A percentile compares a stretch with the other conserved stretches of the same genome.
These are phyloP conservation scores for Fusarium gaditjirri DNA, from an alignment of 2,329 filamentous ascomycete species.

Conservation along the genomic window DNA sequence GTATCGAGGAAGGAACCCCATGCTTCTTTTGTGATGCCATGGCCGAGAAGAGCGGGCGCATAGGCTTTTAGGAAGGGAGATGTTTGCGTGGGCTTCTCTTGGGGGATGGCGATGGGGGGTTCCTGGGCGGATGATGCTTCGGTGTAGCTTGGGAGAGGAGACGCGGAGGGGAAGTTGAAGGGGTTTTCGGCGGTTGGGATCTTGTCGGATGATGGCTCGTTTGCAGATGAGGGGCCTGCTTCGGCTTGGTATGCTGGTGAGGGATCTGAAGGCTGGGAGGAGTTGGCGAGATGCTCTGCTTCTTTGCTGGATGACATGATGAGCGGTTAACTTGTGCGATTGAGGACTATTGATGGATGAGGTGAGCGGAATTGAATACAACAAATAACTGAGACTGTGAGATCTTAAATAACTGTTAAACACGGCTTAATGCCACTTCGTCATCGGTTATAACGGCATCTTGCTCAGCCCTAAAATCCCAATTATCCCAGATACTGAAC, in stretches of 20 bases:
- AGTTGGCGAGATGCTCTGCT: constrained; percentile 19
- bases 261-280: background rate
- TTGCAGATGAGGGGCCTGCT: background rate
- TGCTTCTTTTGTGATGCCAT: constrained; percentile 50
- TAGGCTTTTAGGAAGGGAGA: constrained; percentile 55
- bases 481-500: background rate
- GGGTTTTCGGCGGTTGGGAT: constrained; percentile 49
- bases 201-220: background rate
- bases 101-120: constrained; percentile 55
- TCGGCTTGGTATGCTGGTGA: background rate
- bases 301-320: constrained; percentile 28
- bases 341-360: too few relatives aligned
- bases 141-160: constrained; percentile 47
- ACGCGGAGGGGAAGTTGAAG: constrained; percentile 53
- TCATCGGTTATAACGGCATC: constrained; percentile 32
- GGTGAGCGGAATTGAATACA: background rate
- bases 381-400: background rate
- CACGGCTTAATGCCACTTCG: constrained; percentile 13
- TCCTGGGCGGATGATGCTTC: constrained; percentile 31
- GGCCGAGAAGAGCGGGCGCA: constrained; percentile 50
- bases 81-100: constrained; percentile 48
- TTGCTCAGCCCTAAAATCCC: constrained; percentile 18
- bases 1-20: constrained; percentile 53
- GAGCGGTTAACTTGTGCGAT: too few relatives aligned
- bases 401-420: constrained; percentile 1